Evolutionary conservation across 2,329 filamentous ascomycete genomes (phyloP).

Genomic region (Bipolaris victoriae): DNA sequence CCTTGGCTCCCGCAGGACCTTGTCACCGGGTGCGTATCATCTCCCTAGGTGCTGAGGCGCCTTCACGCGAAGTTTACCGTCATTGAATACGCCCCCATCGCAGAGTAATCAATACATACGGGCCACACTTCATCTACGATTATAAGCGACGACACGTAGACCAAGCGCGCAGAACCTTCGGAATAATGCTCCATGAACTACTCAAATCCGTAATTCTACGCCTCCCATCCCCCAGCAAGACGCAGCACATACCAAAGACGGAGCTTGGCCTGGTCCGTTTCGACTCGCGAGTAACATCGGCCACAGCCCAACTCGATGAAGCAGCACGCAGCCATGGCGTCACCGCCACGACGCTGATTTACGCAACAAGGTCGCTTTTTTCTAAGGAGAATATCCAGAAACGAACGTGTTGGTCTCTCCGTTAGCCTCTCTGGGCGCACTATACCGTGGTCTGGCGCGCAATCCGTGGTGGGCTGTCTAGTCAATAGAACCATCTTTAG

Average conservation of each 20-base stretch:
- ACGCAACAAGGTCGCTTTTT: slow-evolving; percentile 16
- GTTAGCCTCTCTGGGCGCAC: slow-evolving; percentile 11
- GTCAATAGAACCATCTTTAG: slow-evolving; percentile 5
- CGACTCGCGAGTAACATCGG: background rate
- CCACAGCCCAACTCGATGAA: background rate
- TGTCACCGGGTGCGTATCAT: slow-evolving; percentile 10
- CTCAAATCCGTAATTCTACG: background rate
- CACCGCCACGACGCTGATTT: slow-evolving; percentile 8
- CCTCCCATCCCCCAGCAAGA: background rate
- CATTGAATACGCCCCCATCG: slow-evolving; percentile 10
- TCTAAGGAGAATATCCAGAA: slow-evolving; percentile 7
- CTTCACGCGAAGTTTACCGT: background rate
- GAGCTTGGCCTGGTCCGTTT: background rate
- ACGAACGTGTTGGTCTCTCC: slow-evolving; percentile 11
- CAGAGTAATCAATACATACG: slow-evolving; percentile 15
- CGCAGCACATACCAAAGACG: no score
- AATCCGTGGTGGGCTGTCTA: slow-evolving; percentile 4
- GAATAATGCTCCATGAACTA: slow-evolving; percentile 7
- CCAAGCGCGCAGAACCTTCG: slow-evolving; percentile 1
- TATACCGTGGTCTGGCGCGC: slow-evolving; percentile 9
- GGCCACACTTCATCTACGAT: slow-evolving; percentile 10
- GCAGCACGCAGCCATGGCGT: slow-evolving; percentile 6
- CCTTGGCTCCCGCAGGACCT: slow-evolving; percentile 7
- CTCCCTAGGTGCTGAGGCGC: slow-evolving; percentile 11
- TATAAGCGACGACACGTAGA: slow-evolving; percentile 13